Evolutionary conservation across 345 rosid genomes (phyloP).

Genomic region (Adansonia digitata): DNA sequence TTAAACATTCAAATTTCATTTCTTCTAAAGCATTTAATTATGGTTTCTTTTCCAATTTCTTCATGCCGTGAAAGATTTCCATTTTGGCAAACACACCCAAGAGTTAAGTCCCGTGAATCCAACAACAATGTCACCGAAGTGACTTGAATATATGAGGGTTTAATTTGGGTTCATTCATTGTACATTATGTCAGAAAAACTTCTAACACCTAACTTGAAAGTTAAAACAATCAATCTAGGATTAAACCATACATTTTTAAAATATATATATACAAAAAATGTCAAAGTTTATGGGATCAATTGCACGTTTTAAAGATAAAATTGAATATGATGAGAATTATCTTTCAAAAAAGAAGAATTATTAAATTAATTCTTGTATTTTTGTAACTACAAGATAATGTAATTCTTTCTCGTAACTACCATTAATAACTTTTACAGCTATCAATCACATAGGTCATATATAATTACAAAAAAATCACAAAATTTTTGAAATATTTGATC

Average conservation of each 20-base stretch:
- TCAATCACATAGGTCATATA: too few relatives aligned
- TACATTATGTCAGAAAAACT: not conserved
- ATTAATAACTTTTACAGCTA: too few relatives aligned
- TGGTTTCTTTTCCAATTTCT: not conserved
- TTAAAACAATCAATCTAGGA: not conserved
- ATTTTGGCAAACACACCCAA: not conserved
- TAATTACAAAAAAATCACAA: too few relatives aligned
- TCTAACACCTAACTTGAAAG: not conserved
- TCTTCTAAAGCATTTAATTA: not conserved
- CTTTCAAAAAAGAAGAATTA: too few relatives aligned
- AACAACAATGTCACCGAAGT: constrained; percentile 6
- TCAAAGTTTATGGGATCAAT: too few relatives aligned
- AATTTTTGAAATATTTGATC: too few relatives aligned
- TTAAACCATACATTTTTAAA: not conserved
- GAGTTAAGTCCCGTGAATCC: not conserved
- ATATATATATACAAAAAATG: too few relatives aligned
- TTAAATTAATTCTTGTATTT: too few relatives aligned
- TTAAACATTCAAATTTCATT: not conserved
- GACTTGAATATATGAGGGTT: not conserved
- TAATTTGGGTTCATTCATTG: not conserved
- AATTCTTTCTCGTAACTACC: too few relatives aligned
- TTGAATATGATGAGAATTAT: too few relatives aligned
- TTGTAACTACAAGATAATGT: too few relatives aligned
- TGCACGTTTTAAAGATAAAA: too few relatives aligned
- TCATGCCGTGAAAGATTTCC: not conserved